These are phyloP conservation scores for Penicillium angulare DNA, from an alignment of 495 filamentous ascomycete genomes.

Conservation along the genomic window DNA sequence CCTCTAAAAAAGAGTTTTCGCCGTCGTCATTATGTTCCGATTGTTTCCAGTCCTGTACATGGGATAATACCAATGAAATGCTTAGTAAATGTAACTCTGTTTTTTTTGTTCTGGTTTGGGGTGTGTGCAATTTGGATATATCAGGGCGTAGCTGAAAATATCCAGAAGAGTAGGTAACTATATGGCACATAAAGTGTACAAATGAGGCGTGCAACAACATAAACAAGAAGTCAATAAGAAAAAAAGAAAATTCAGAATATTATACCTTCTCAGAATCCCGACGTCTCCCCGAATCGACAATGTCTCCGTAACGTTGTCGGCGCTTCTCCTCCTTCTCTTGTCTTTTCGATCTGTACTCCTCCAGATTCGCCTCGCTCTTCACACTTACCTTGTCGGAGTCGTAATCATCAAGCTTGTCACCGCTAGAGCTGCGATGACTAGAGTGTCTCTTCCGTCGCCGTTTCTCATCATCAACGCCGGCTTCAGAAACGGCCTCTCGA, in stretches of 20 bases:
- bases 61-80: conserved; percentile 30
- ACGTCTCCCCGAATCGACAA: conserved; percentile 32
- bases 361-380: conserved; percentile 32
- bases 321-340: conserved; percentile 41
- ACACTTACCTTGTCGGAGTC: conserved; percentile 22
- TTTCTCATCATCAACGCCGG: conserved; percentile 37
- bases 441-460: conserved; percentile 46
- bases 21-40: conserved; percentile 33
- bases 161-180: conserved; percentile 23
- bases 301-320: conserved; percentile 39
- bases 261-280: conserved; percentile 48
- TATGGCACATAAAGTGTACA: conserved; percentile 34
- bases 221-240: conserved; percentile 17
- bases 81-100: conserved; percentile 39
- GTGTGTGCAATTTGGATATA: conserved; percentile 20
- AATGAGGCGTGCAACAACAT: conserved; percentile 21
- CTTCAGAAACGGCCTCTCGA: conserved; percentile 41
- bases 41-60: conserved; percentile 38
- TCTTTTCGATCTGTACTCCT: conserved; percentile 36
- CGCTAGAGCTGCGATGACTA: conserved; percentile 37
- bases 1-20: conserved; percentile 50
- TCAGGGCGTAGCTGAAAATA: conserved; percentile 9
- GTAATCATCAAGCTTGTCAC: conserved; percentile 24
- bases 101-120: conserved; percentile 14
- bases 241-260: conserved; percentile 35